These are phyloP conservation scores for Oenanthe sinensis DNA, from an alignment of 129 eudicot species.

Conservation along the genomic window DNA sequence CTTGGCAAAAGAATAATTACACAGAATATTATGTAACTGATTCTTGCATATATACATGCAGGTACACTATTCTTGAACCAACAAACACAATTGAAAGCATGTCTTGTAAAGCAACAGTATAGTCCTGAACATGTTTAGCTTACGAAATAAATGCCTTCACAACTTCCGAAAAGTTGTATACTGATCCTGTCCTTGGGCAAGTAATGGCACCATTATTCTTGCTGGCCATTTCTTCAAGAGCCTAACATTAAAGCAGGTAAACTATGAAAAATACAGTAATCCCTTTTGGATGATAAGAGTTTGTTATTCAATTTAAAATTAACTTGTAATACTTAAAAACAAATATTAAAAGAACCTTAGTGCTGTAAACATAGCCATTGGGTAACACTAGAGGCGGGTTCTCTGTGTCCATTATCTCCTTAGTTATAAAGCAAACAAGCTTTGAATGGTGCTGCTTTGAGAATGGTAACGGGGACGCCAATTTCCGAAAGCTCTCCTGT, in stretches of 20 bases:
- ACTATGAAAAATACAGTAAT: background rate
- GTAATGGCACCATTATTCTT: slow-evolving; percentile 70
- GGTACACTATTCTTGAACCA: background rate
- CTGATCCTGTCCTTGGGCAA: slow-evolving; percentile 77
- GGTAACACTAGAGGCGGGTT: slow-evolving; percentile 96
- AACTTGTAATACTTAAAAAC: background rate
- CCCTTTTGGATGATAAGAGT: background rate
- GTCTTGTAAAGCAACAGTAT: background rate
- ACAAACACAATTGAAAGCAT: background rate
- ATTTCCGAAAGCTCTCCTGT: slow-evolving; percentile 84
- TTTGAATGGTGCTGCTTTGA: slow-evolving; percentile 99
- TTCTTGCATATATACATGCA: slow-evolving; percentile 1
- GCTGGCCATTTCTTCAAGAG: slow-evolving; percentile 88
- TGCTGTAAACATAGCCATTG: slow-evolving; percentile 95
- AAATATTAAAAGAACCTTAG: slow-evolving; percentile 44
- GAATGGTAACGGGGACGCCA: slow-evolving; percentile 77
- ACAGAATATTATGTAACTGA: background rate
- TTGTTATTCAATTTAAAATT: background rate
- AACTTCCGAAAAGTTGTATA: slow-evolving; percentile 52
- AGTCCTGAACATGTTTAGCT: slow-evolving; percentile 3
- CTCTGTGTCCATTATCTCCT: slow-evolving; percentile 97
- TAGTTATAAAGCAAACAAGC: slow-evolving; percentile 89
- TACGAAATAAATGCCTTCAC: slow-evolving; percentile 80
- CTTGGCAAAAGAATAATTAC: background rate
- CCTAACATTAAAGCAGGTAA: slow-evolving; percentile 36